These are phyloP conservation scores for Medicago lupulina DNA, from an alignment of 306 rosid genomes.

Conservation along the genomic window DNA sequence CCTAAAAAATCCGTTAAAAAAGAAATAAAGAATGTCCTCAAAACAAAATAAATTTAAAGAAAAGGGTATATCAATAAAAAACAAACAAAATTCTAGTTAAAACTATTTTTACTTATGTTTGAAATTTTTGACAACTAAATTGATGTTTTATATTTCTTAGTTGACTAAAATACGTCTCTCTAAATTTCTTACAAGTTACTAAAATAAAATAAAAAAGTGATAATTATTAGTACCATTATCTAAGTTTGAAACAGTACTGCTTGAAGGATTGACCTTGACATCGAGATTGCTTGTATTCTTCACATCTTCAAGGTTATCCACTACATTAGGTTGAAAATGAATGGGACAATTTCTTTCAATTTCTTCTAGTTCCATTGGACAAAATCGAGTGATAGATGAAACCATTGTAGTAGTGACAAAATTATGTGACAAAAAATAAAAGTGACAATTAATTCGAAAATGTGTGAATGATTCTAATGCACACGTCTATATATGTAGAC, in stretches of 20 bases:
- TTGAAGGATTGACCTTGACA: background rate
- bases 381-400: background rate
- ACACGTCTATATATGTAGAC: background rate
- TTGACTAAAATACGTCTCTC: no score
- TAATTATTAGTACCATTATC: background rate
- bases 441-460: background rate
- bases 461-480: background rate
- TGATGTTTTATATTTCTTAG: no score
- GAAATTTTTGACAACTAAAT: no score
- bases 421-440: no score
- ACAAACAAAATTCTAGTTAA: no score
- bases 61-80: no score
- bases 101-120: no score
- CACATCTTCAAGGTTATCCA: background rate
- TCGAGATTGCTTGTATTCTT: background rate
- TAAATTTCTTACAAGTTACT: background rate
- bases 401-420: background rate
- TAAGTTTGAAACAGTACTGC: background rate
- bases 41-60: no score
- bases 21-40: no score
- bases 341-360: no score
- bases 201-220: background rate
- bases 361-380: background rate
- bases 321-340: background rate
- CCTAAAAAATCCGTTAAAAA: no score